Conservation (phyloP, 2,329 filamentous ascomycete genomes). For the Xylariomycetidae sp. region DNA sequence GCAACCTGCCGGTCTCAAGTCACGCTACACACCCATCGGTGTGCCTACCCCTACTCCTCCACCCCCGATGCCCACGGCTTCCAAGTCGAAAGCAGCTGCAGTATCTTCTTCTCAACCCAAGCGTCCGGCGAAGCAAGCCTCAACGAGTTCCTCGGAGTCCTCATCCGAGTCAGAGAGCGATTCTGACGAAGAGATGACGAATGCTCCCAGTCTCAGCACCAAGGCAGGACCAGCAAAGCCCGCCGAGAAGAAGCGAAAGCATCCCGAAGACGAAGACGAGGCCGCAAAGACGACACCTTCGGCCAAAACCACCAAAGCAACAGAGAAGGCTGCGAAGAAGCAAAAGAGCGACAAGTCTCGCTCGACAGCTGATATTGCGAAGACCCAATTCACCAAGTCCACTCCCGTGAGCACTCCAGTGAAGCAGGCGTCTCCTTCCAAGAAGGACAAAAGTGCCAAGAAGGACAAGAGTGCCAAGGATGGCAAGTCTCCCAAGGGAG, state of each 20-base stretch:
- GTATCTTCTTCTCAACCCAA: slow-evolving; percentile 7
- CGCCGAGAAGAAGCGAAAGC: too few species aligned
- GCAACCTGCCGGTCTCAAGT: slow-evolving; percentile 62
- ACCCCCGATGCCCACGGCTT: slow-evolving; percentile 3
- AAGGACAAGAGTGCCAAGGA: neutral
- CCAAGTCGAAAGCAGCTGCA: too few species aligned
- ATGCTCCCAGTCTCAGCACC: slow-evolving; percentile 25
- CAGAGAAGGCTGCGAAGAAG: too few species aligned
- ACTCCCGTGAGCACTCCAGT: too few species aligned
- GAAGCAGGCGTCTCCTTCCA: too few species aligned
- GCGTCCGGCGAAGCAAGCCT: slow-evolving; percentile 34
- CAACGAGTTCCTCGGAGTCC: slow-evolving; percentile 23
- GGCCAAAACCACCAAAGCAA: too few species aligned
- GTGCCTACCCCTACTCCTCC: slow-evolving; percentile 27
- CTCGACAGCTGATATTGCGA: too few species aligned
- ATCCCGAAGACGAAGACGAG: too few species aligned
- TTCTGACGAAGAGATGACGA: slow-evolving; percentile 39
- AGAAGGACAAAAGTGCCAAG: neutral
- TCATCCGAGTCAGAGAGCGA: slow-evolving; percentile 38
- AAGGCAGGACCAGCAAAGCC: slow-evolving; percentile 21
- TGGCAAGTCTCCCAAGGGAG: slow-evolving; percentile 22
- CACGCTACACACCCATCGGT: slow-evolving; percentile 63
- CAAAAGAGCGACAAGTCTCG: too few species aligned
- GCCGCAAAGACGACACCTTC: too few species aligned
- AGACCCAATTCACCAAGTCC: too few species aligned